Conservation (phyloP, 2,329 filamentous ascomycete species). For the Talaromyces sp. region DNA sequence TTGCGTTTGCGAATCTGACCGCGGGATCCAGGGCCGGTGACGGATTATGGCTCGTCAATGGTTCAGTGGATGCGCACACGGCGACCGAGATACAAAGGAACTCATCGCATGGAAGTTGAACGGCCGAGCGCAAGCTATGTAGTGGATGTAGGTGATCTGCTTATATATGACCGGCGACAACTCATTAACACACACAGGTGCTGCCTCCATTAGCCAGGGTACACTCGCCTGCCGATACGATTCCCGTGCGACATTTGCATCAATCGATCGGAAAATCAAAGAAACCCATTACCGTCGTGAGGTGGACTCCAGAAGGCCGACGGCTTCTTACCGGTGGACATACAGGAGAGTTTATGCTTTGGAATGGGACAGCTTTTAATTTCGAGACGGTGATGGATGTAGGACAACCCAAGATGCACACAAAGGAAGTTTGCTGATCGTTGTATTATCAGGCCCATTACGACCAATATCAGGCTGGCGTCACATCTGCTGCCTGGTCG, state of each 20-base stretch:
- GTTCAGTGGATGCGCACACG: conserved; percentile 88
- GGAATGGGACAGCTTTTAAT: conserved; percentile 99
- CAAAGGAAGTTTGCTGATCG: conserved; percentile 10
- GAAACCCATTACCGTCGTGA: conserved; percentile 92
- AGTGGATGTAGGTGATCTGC: conserved; percentile 63
- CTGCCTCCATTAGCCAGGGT: conserved; percentile 74
- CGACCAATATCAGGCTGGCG: conserved; percentile 41
- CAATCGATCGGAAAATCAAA: conserved; percentile 99
- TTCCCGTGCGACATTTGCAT: conserved; percentile 92
- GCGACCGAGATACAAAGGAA: conserved; percentile 67
- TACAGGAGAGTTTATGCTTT: conserved; percentile 95
- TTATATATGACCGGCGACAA: background rate
- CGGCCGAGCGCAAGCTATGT: conserved; percentile 85
- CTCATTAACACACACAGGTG: conserved; percentile 55
- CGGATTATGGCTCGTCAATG: conserved; percentile 86
- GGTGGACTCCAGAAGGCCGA: conserved; percentile 95
- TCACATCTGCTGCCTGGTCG: conserved; percentile 60
- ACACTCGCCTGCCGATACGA: conserved; percentile 72
- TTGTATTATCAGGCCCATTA: conserved; percentile 65
- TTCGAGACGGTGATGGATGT: conserved; percentile 98
- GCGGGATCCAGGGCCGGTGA: conserved; percentile 67
- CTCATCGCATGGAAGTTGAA: conserved; percentile 69
- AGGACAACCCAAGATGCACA: conserved; percentile 14
- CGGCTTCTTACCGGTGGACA: conserved; percentile 87
- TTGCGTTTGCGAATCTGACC: background rate